A percentile compares a stretch with the other conserved stretches of the same genome.
Evolutionary conservation across 2,329 filamentous ascomycete species (phyloP).

Genomic region (Parascedosporium putredinis): DNA sequence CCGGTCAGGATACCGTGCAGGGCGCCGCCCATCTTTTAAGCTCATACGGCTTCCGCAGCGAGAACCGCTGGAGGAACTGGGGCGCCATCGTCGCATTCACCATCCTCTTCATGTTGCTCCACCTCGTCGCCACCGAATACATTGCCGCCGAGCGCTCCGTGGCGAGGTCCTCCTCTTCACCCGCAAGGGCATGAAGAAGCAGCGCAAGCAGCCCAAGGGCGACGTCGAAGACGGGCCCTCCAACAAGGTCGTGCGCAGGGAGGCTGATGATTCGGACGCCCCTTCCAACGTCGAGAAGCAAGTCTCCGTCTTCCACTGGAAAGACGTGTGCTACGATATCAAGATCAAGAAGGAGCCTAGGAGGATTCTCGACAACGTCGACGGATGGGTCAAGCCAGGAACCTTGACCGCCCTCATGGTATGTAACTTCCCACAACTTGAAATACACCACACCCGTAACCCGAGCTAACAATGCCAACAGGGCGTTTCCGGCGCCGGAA

Average conservation of each 20-base stretch:
- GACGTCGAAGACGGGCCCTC: not conserved
- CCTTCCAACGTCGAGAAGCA: conserved; percentile 3
- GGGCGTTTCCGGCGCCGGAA: conserved; percentile 36
- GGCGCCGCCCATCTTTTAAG: conserved; percentile 37
- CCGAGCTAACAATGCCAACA: conserved; percentile 30
- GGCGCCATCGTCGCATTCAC: conserved; percentile 49
- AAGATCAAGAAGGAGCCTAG: conserved; percentile 55
- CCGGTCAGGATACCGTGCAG: conserved; percentile 31
- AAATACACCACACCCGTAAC: conserved; percentile 36
- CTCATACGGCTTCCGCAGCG: conserved; percentile 34
- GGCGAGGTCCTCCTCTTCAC: conserved; percentile 52
- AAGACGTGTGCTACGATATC: conserved; percentile 64
- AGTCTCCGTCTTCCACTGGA: conserved; percentile 53
- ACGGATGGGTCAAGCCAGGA: conserved; percentile 67
- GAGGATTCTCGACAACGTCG: conserved; percentile 58
- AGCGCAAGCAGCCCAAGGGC: not conserved
- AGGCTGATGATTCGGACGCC: not conserved
- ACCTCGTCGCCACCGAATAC: conserved; percentile 40
- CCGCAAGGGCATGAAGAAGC: conserved; percentile 22
- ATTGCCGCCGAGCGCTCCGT: conserved; percentile 42
- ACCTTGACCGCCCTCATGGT: conserved; percentile 61
- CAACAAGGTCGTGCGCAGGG: not conserved
- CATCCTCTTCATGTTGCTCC: conserved; percentile 34
- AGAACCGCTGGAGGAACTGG: conserved; percentile 52
- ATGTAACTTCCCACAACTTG: not conserved